Evolutionary conservation across 2,329 filamentous ascomycete genomes (phyloP).

Genomic region (Endocalyx cinctus): DNA sequence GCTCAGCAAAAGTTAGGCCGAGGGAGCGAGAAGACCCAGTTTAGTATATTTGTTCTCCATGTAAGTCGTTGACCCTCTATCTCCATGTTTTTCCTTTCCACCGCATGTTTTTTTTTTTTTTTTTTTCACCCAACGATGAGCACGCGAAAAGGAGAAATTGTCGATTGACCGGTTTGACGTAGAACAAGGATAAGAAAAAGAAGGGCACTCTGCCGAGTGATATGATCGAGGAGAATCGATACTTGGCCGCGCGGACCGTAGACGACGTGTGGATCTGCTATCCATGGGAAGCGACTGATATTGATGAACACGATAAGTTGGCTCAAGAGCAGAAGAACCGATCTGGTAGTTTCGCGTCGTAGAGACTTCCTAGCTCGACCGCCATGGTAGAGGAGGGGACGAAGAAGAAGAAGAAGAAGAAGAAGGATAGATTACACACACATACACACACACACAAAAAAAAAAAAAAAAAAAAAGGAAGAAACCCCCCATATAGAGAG

Average conservation of each 20-base stretch:
- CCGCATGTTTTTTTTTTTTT: too few relatives aligned
- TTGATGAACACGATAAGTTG: conserved; percentile 81
- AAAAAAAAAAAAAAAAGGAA: too few relatives aligned
- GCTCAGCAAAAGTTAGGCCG: conserved; percentile 70
- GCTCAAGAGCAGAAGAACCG: conserved; percentile 46
- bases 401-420: too few relatives aligned
- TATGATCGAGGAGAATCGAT: conserved; percentile 69
- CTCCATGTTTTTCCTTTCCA: not conserved
- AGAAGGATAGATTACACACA: too few relatives aligned
- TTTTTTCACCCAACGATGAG: not conserved
- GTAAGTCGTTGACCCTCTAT: conserved; percentile 55
- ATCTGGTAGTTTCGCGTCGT: conserved; percentile 17
- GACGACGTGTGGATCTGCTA: conserved; percentile 99
- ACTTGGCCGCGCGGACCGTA: conserved; percentile 82
- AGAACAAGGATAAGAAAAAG: conserved; percentile 98
- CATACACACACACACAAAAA: too few relatives aligned
- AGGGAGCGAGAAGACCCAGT: conserved; percentile 71
- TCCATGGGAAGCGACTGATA: conserved; percentile 94
- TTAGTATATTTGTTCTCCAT: conserved; percentile 93
- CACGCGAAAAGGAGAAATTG: conserved; percentile 1
- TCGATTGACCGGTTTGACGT: conserved; percentile 5
- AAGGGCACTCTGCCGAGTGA: conserved; percentile 78
- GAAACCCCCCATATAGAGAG: too few relatives aligned
- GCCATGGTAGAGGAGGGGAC: too few relatives aligned
- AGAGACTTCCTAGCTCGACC: conserved; percentile 1